A percentile compares a stretch with the other conserved stretches of the same genome.
phyloP scores from a whole-genome alignment of 768 basidiomycete species.

The Cyclocybe aegerita region DNA sequence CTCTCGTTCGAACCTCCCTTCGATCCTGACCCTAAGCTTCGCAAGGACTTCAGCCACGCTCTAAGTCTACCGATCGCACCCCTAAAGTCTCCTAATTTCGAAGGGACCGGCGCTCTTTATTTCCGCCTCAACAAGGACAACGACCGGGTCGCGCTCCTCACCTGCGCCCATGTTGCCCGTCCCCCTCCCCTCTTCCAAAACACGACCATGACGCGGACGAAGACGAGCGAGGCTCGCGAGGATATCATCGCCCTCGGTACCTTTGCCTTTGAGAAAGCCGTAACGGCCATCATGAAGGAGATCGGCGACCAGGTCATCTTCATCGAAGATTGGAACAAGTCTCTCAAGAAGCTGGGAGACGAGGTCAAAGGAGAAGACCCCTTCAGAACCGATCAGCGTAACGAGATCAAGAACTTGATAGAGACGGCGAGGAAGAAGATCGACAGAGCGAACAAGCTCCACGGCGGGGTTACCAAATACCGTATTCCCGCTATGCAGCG shows the following conservation, averaged over 20 bases:
- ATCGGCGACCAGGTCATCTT: not conserved
- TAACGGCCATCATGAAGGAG: slow-evolving; percentile 23
- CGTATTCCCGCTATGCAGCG: slow-evolving; percentile 21
- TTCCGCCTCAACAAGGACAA: slow-evolving; percentile 22
- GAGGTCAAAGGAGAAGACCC: slow-evolving; percentile 11
- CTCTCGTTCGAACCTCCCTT: slow-evolving; percentile 20
- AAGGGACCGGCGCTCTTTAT: slow-evolving; percentile 37
- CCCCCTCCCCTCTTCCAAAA: slow-evolving; percentile 27
- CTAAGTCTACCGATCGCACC: slow-evolving; percentile 37
- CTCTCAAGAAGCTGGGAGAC: slow-evolving; percentile 18
- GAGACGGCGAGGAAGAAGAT: slow-evolving; percentile 22
- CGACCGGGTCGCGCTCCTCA: slow-evolving; percentile 26
- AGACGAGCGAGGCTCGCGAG: slow-evolving; percentile 22
- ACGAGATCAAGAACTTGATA: slow-evolving; percentile 18
- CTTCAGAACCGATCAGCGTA: not conserved
- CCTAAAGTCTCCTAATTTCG: slow-evolving; percentile 24
- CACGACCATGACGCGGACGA: slow-evolving; percentile 16
- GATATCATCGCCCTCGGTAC: slow-evolving; percentile 32
- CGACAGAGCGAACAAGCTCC: slow-evolving; percentile 20
- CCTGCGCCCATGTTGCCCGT: slow-evolving; percentile 33
- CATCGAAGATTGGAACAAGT: slow-evolving; percentile 20
- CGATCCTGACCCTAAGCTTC: slow-evolving; percentile 23
- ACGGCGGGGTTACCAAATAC: slow-evolving; percentile 24
- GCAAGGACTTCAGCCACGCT: slow-evolving; percentile 31
- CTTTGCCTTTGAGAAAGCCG: slow-evolving; percentile 20